A percentile compares a stretch with the other conserved stretches of the same genome.
Evolutionary conservation across 2,329 filamentous ascomycete genomes (phyloP).

Genomic region (Catunica adiposa): DNA sequence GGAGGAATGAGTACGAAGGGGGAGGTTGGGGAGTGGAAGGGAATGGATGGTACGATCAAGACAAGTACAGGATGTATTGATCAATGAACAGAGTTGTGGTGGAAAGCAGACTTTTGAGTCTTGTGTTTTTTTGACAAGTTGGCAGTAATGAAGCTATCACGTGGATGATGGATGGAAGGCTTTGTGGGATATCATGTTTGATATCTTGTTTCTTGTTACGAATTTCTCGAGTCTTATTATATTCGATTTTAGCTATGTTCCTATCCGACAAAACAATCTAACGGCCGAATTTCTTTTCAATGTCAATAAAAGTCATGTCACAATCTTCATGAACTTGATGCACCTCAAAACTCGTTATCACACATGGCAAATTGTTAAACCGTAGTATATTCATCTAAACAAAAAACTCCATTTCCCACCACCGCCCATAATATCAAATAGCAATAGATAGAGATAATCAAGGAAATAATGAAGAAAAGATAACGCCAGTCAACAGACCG

Average conservation of each 20-base stretch:
- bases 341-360: too few relatives aligned
- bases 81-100: conserved; percentile 1
- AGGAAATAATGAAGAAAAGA: neutral
- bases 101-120: neutral
- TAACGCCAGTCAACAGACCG: neutral
- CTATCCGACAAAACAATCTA: neutral
- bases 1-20: neutral
- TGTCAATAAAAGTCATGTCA: neutral
- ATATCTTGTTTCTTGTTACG: neutral
- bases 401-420: conserved; percentile 1
- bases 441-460: neutral
- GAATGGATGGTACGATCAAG: neutral
- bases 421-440: neutral
- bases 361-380: too few relatives aligned
- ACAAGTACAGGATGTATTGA: neutral
- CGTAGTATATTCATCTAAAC: neutral
- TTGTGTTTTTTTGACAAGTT: too few relatives aligned
- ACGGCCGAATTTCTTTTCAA: too few relatives aligned
- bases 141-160: too few relatives aligned
- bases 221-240: neutral
- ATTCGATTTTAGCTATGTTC: neutral
- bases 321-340: too few relatives aligned
- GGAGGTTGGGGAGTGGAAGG: neutral
- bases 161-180: neutral
- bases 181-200: neutral